A percentile compares a stretch with the other conserved stretches of the same genome.
These are phyloP conservation scores for Metschnikowia amazonensis DNA, from an alignment of 805 yeast genomes.

Conservation along the genomic window DNA sequence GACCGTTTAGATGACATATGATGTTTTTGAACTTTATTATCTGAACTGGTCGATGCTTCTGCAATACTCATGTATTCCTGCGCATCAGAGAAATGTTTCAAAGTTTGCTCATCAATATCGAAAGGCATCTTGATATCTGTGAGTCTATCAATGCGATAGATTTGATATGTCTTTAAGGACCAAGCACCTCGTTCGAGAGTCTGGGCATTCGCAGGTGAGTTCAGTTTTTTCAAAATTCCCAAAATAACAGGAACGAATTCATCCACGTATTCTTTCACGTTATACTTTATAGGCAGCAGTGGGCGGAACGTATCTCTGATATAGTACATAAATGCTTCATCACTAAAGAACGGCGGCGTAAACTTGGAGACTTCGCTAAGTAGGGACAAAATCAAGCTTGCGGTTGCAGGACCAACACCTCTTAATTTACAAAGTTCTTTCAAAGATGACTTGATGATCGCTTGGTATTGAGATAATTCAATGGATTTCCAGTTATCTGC, in stretches of 20 bases:
- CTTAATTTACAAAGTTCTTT: constrained; percentile 32
- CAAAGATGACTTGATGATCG: constrained; percentile 23
- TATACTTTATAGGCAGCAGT: constrained; percentile 37
- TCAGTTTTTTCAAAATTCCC: constrained; percentile 2
- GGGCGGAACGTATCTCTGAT: constrained; percentile 26
- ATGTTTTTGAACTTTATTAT: not conserved
- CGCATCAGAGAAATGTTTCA: constrained; percentile 7
- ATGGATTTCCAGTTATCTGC: constrained; percentile 9
- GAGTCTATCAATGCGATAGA: constrained; percentile 24
- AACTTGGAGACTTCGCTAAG: constrained; percentile 18
- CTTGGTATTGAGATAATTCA: constrained; percentile 15
- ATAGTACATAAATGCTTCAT: constrained; percentile 41
- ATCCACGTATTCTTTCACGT: constrained; percentile 38
- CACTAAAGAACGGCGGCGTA: constrained; percentile 48
- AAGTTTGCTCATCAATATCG: constrained; percentile 14
- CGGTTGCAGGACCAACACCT: constrained; percentile 53
- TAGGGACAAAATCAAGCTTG: constrained; percentile 40
- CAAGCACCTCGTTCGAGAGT: constrained; percentile 35
- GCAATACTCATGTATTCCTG: constrained; percentile 1
- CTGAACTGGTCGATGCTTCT: constrained; percentile 1
- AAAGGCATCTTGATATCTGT: constrained; percentile 23
- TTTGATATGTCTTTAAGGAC: constrained; percentile 32
- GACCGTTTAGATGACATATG: not conserved
- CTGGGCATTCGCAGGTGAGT: constrained; percentile 3
- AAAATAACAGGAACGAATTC: constrained; percentile 25